Percentiles rank a stretch among this genome's conserved stretches.
Conservation (phyloP, 208 protist species). For the Vickermania spadyakhi region DNA sequence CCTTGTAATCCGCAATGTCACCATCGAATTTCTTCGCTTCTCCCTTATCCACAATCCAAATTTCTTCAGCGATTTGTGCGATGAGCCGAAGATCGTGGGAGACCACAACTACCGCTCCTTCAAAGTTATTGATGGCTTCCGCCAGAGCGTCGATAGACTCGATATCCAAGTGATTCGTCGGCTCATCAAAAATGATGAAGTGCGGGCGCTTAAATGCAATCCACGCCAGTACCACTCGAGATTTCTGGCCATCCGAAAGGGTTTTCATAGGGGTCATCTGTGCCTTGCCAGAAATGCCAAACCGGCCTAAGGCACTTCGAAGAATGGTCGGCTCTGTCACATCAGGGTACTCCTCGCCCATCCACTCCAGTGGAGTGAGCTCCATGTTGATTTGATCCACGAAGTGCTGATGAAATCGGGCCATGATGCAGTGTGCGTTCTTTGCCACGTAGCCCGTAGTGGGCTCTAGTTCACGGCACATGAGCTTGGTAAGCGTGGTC, state of each 20-base stretch:
- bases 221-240: conserved; percentile 94
- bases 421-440: conserved; percentile 91
- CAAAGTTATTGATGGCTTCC: conserved; percentile 88
- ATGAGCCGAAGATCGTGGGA: conserved; percentile 96
- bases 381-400: conserved; percentile 92
- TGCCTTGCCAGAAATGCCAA: conserved; percentile 85
- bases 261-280: conserved; percentile 90
- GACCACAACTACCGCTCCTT: conserved; percentile 94
- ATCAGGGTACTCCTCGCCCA: conserved; percentile 88
- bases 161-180: conserved; percentile 97
- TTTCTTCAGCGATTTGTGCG: conserved; percentile 90
- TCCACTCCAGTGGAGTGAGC: conserved; percentile 92
- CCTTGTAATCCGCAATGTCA: conserved; percentile 91
- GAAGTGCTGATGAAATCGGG: conserved; percentile 95
- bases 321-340: conserved; percentile 81
- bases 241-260: conserved; percentile 96
- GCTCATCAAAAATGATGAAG: conserved; percentile 97
- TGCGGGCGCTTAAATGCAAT: conserved; percentile 91
- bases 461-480: conserved; percentile 89
- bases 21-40: conserved; percentile 77
- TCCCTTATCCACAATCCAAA: conserved; percentile 94
- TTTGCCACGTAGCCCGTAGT: conserved; percentile 85
- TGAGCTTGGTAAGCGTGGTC: conserved; percentile 94
- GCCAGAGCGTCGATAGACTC: conserved; percentile 95
- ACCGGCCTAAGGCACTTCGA: conserved; percentile 90